Percentiles rank a stretch among this genome's conserved stretches.
Evolutionary conservation across 2,329 filamentous ascomycete genomes (phyloP).

Genomic region (Epichloe bromicola): DNA sequence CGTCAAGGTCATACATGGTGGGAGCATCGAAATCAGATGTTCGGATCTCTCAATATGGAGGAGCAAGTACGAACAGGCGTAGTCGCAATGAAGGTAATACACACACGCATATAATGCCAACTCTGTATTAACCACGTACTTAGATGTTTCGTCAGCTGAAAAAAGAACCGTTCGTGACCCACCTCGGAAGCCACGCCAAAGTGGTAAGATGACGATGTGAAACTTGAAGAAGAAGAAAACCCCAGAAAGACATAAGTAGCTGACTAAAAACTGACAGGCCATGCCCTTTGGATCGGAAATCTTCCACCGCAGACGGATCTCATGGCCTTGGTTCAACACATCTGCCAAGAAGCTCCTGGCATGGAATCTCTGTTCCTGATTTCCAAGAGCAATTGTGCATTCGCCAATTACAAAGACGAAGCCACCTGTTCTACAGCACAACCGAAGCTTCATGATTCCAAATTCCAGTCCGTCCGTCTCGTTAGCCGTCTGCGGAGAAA

Average conservation of each 20-base stretch:
- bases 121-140: background rate
- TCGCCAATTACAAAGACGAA: slow-evolving; percentile 87
- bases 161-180: slow-evolving; percentile 21
- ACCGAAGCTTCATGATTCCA: slow-evolving; percentile 76
- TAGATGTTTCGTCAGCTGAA: slow-evolving; percentile 7
- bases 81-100: slow-evolving; percentile 13
- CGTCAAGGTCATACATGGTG: slow-evolving; percentile 23
- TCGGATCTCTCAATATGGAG: slow-evolving; percentile 6
- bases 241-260: background rate
- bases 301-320: slow-evolving; percentile 73
- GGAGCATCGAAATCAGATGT: slow-evolving; percentile 9
- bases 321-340: slow-evolving; percentile 78
- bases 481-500: slow-evolving; percentile 68
- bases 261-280: slow-evolving; percentile 34
- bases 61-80: background rate
- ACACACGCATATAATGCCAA: background rate
- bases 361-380: slow-evolving; percentile 89
- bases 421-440: slow-evolving; percentile 62
- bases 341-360: slow-evolving; percentile 64
- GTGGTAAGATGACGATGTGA: slow-evolving; percentile 34
- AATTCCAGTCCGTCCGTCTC: slow-evolving; percentile 72
- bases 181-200: slow-evolving; percentile 38
- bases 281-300: slow-evolving; percentile 94
- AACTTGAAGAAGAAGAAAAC: background rate
- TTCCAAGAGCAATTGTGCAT: slow-evolving; percentile 93